These are phyloP conservation scores for Tagetes patula DNA, from an alignment of 129 eudicot genomes.

Conservation along the genomic window DNA sequence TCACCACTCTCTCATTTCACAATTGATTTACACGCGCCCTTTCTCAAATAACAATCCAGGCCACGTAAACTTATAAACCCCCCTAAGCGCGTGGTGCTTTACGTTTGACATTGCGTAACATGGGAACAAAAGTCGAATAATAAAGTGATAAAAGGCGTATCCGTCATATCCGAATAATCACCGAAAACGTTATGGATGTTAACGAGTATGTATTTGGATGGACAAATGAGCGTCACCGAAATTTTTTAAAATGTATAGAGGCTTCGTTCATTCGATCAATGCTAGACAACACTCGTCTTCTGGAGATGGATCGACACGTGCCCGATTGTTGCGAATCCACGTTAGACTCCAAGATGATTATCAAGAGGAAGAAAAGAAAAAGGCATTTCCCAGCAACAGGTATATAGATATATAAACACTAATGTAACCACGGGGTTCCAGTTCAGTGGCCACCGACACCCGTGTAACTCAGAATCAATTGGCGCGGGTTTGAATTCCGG, in stretches of 20 bases:
- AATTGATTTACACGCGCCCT: background rate
- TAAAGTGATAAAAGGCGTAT: slow-evolving; percentile 18
- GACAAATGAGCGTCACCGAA: slow-evolving; percentile 50
- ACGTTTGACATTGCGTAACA: slow-evolving; percentile 11
- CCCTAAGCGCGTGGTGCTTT: background rate
- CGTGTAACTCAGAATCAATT: too few relatives aligned
- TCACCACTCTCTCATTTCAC: background rate
- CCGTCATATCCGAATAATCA: background rate
- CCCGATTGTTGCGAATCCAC: slow-evolving; percentile 52
- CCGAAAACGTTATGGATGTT: slow-evolving; percentile 20
- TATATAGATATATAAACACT: background rate
- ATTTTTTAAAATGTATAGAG: slow-evolving; percentile 40
- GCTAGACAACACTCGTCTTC: slow-evolving; percentile 22
- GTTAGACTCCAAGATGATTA: slow-evolving; percentile 18
- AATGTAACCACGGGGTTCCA: too few relatives aligned
- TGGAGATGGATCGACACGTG: slow-evolving; percentile 39
- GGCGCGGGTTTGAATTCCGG: too few relatives aligned
- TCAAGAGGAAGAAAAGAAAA: slow-evolving; percentile 25
- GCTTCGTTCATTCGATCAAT: slow-evolving; percentile 43
- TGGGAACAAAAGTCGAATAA: slow-evolving; percentile 10
- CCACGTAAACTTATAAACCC: background rate
- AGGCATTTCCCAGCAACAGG: slow-evolving; percentile 26
- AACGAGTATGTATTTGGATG: slow-evolving; percentile 15
- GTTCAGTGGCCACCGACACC: too few relatives aligned
- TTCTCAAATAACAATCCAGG: background rate